Percentiles rank a stretch among this genome's conserved stretches.
Conservation (phyloP, 2,329 filamentous ascomycete species). For the Colletotrichum sp. region DNA sequence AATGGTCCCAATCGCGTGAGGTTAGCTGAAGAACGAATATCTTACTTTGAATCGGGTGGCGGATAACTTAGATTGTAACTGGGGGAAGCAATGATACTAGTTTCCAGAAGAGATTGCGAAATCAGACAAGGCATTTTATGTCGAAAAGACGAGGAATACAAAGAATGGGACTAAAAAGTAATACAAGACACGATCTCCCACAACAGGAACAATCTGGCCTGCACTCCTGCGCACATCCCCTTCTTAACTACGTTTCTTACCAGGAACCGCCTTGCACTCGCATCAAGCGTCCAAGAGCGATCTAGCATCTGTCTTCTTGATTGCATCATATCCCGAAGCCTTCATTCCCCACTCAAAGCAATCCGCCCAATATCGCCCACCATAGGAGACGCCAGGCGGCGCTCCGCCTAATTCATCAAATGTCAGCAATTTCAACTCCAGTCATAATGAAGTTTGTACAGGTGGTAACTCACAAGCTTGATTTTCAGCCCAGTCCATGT, state of each 20-base stretch:
- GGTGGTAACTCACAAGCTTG: not conserved
- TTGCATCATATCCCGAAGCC: conserved; percentile 8
- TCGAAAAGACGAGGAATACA: not conserved
- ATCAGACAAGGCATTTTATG: not conserved
- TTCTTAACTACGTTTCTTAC: not conserved
- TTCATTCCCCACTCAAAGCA: conserved; percentile 17
- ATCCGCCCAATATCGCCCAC: not conserved
- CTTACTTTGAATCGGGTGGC: not conserved
- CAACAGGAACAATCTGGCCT: not conserved
- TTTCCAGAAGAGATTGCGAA: not conserved
- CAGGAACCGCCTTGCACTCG: not conserved
- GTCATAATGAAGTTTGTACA: not conserved
- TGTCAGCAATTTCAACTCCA: not conserved
- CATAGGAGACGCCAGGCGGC: not conserved
- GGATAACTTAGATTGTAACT: not conserved
- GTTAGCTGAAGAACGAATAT: not conserved
- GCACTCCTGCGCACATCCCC: not conserved
- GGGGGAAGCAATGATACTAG: not conserved
- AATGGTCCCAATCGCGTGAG: not conserved
- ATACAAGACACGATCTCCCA: not conserved
- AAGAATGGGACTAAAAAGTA: not conserved
- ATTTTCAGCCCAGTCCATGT: not conserved
- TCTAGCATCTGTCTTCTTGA: not conserved
- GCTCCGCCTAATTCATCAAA: not conserved
- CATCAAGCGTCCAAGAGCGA: not conserved